Percentiles rank a stretch among this genome's conserved stretches.
Conservation (phyloP, 1,139 yeast genomes). For the Magnusiomyces paraingens region DNA sequence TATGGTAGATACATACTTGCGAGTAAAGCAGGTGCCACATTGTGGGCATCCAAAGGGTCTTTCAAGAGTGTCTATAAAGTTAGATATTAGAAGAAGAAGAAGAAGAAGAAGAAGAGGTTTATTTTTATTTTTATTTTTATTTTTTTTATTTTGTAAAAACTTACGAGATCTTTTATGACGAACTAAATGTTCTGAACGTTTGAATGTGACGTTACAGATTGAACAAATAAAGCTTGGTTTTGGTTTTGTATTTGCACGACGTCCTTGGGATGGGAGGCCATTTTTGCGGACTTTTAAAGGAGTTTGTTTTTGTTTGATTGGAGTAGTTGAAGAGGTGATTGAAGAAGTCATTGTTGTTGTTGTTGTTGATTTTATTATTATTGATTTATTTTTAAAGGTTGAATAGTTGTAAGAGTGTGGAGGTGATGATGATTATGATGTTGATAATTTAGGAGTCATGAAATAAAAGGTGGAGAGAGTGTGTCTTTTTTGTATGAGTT, state of each 20-base stretch:
- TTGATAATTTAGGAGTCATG: too few relatives aligned
- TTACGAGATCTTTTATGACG: conserved; percentile 3
- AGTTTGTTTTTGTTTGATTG: not conserved
- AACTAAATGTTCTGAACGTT: conserved; percentile 5
- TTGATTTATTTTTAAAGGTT: too few relatives aligned
- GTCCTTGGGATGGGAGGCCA: not conserved
- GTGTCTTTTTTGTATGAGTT: too few relatives aligned
- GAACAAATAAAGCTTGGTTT: not conserved
- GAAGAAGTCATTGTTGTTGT: not conserved
- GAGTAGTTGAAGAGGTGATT: too few relatives aligned
- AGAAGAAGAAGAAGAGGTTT: not conserved
- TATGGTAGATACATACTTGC: not conserved
- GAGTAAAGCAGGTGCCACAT: conserved; percentile 6
- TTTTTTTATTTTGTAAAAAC: not conserved
- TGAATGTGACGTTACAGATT: not conserved
- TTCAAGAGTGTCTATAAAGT: conserved; percentile 3
- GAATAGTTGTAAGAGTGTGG: too few relatives aligned
- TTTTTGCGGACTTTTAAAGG: not conserved
- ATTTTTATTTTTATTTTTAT: too few relatives aligned
- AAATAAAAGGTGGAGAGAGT: too few relatives aligned
- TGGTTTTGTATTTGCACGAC: not conserved
- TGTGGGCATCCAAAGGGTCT: conserved; percentile 3
- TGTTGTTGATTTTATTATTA: not conserved
- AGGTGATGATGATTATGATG: too few relatives aligned
- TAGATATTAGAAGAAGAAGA: not conserved